phyloP scores from a whole-genome alignment of 495 filamentous ascomycete species.

The Astrothelium macrocarpum region DNA sequence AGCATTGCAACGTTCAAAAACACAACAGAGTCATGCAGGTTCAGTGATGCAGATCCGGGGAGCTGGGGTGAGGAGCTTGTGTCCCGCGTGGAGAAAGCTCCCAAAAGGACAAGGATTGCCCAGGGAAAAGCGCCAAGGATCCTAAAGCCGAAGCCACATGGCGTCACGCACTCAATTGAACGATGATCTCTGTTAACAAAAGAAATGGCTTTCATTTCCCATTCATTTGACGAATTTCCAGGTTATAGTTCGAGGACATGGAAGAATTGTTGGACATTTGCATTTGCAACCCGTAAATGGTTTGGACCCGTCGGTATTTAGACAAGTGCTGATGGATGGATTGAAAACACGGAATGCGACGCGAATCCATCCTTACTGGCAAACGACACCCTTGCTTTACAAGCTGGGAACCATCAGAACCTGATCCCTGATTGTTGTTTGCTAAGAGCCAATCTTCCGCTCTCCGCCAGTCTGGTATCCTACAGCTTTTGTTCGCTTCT shows the following conservation, averaged over 20 bases:
- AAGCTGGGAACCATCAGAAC: no score
- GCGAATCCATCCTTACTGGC: no score
- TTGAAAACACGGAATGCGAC: no score
- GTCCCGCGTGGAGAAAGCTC: background rate
- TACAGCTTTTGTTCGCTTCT: conserved; percentile 8
- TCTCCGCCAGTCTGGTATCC: background rate
- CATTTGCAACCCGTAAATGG: background rate
- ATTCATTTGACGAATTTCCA: background rate
- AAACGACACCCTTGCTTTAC: no score
- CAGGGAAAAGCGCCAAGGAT: background rate
- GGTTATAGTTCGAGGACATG: background rate
- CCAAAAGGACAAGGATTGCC: background rate
- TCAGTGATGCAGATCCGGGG: conserved; percentile 3
- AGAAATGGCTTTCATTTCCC: background rate
- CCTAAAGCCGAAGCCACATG: conserved; percentile 2
- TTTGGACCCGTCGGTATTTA: no score
- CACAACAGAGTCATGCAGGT: background rate
- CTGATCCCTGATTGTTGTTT: no score
- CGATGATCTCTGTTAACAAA: background rate
- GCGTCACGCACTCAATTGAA: background rate
- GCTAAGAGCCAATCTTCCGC: background rate
- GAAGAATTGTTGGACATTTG: background rate
- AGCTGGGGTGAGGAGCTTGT: background rate
- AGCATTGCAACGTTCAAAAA: background rate
- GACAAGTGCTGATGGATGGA: no score